Evolutionary conservation across 1,284 basidiomycete species (phyloP), one percentile per base, ranked within the genome.

Genomic region (Ustilago cynodontis): DNA sequence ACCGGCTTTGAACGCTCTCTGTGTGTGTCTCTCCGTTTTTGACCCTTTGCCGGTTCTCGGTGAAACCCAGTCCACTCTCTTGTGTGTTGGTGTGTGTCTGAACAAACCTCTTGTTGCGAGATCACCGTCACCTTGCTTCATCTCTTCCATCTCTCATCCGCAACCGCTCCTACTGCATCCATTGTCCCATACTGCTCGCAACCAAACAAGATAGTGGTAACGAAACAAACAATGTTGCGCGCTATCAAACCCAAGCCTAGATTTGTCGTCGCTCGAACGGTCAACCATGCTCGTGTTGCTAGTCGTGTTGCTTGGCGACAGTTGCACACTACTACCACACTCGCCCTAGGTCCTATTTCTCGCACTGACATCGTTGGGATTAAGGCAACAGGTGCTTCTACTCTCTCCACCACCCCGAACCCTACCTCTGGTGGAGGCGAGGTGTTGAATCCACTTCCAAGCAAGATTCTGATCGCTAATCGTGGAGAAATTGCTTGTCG

Each of bases 401-500:
- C 14, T 11, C 51, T 64, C 2, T 47, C 65, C 6, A 59, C 71
- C 3, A 31, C 59, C 22, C 60, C 14, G 13, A 54, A n/a, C n/a
- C n/a, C n/a, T n/a, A n/a, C n/a, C n/a, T n/a, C 14, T 6, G 45
- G 47, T 3, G 10, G 16, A 5, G 13, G 16, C 18, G 22, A 22
- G 11, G n/a, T 39, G 2, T 57, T 72, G 20, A 64, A 72, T n/a
- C 71, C 77, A 1, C 59, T 82, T 0, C 82, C 82, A 0, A 31
- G 50, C 60, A 83, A 83, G 67, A 76, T 83, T 61, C 65, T 83
- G 22, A 80, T 83, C 35, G 82, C 82, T 18, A 83, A 83, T 74
- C 94, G 94, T 83, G 95, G 95, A 47, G 95, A 98, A 87, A 97
- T 97, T 71, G 95, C 95, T 3, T 94, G 94, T 85, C 91, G 95